These are phyloP conservation scores for Oryza punctata DNA, from an alignment of 176 grass and related monocot genomes.

Conservation along the genomic window DNA sequence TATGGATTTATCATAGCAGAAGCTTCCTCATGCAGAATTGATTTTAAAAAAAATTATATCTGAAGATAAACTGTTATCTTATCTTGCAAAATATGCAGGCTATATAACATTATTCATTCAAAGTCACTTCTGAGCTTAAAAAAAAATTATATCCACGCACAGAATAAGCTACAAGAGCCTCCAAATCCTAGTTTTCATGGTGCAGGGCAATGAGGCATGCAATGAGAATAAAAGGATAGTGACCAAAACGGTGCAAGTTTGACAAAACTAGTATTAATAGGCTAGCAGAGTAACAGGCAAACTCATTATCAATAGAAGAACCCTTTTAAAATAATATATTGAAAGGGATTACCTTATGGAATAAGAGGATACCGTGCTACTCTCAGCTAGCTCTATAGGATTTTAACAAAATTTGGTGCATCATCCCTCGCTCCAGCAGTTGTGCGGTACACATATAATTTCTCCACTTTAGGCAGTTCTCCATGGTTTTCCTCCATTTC, in stretches of 20 bases:
- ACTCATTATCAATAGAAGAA: neutral
- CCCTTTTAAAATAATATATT: neutral
- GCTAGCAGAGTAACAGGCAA: neutral
- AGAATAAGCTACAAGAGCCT: neutral
- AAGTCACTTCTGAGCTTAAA: neutral
- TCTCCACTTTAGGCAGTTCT: conserved; percentile 56
- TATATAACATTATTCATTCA: neutral
- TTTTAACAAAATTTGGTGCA: conserved; percentile 78
- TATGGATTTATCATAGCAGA: neutral
- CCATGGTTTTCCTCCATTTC: conserved; percentile 53
- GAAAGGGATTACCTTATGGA: conserved; percentile 32
- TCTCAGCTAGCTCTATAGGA: conserved; percentile 58
- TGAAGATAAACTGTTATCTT: neutral
- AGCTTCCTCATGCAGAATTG: conserved; percentile 21
- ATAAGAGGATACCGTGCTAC: conserved; percentile 26
- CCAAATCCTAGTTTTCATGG: neutral
- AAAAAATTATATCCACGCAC: neutral
- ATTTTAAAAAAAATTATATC: neutral
- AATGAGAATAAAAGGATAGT: neutral
- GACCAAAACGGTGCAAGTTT: conserved; percentile 7
- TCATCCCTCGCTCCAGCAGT: conserved; percentile 68
- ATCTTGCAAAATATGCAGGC: neutral
- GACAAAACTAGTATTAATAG: neutral
- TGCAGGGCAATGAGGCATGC: neutral
- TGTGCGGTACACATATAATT: conserved; percentile 80